Conservation (phyloP, 192 early-diverging fungal species). For the Geosiphon pyriformis region DNA sequence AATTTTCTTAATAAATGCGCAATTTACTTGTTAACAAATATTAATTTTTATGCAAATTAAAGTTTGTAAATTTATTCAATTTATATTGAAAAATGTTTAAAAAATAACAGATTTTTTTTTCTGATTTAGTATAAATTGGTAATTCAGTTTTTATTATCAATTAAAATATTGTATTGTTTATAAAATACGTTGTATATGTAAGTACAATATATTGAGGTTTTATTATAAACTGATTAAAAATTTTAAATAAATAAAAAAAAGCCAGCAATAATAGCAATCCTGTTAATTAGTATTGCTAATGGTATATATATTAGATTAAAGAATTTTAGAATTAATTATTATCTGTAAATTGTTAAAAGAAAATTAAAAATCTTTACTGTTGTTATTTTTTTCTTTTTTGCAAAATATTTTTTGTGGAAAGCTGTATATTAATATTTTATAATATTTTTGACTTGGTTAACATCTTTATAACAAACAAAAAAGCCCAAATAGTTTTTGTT, state of each 20-base stretch:
- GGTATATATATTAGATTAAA: not conserved
- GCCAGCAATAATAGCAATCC: slow-evolving; percentile 8
- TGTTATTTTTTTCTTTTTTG: no score
- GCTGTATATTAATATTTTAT: not conserved
- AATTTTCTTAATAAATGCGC: not conserved
- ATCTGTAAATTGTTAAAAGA: no score
- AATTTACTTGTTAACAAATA: not conserved
- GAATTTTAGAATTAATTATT: no score
- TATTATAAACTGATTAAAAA: slow-evolving; percentile 10
- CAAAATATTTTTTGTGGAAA: no score
- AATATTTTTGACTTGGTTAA: slow-evolving; percentile 14
- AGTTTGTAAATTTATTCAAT: not conserved
- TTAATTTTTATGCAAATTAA: not conserved
- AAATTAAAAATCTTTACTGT: no score
- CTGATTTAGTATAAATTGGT: no score
- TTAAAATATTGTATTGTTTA: not conserved
- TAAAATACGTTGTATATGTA: slow-evolving; percentile 10
- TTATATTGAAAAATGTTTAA: slow-evolving; percentile 11
- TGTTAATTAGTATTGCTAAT: slow-evolving; percentile 6
- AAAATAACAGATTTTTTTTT: not conserved
- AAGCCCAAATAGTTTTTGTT: not conserved
- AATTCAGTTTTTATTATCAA: no score
- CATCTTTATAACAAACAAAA: not conserved
- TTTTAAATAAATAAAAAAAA: slow-evolving; percentile 11
- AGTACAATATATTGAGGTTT: not conserved